Percentiles rank a stretch among this genome's conserved stretches.
Conservation (phyloP, 2,329 filamentous ascomycete genomes). For the Colletotrichum musae region DNA sequence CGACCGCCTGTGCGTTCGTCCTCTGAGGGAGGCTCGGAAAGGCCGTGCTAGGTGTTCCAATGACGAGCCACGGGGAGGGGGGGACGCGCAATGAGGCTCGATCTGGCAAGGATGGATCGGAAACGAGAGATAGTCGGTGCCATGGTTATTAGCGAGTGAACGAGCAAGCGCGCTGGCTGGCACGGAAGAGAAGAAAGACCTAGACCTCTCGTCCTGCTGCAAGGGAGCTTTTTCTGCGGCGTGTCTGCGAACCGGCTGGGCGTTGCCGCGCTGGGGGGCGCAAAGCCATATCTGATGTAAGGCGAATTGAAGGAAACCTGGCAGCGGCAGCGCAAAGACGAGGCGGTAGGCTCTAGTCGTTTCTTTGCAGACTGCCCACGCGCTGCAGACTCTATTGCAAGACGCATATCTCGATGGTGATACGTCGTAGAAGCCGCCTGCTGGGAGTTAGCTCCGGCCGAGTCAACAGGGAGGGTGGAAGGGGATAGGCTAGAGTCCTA, state of each 20-base stretch:
- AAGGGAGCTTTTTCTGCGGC: slow-evolving; percentile 14
- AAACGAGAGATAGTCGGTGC: slow-evolving; percentile 10
- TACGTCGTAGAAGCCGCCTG: slow-evolving; percentile 13
- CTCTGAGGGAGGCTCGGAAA: slow-evolving; percentile 18
- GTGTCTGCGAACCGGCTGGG: neutral
- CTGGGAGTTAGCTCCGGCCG: slow-evolving; percentile 11
- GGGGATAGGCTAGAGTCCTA: neutral
- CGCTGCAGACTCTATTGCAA: neutral
- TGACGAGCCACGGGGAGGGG: slow-evolving; percentile 22
- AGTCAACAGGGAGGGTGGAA: slow-evolving; percentile 4
- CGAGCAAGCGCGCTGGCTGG: neutral
- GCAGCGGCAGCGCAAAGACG: slow-evolving; percentile 16
- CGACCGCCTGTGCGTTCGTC: neutral
- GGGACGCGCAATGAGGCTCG: slow-evolving; percentile 38
- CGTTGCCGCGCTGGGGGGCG: neutral
- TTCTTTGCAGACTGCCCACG: slow-evolving; percentile 23
- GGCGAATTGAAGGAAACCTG: slow-evolving; percentile 18
- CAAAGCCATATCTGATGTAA: slow-evolving; percentile 10
- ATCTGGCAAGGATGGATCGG: slow-evolving; percentile 32
- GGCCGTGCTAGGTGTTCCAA: slow-evolving; percentile 26
- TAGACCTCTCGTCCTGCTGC: neutral
- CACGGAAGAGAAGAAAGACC: neutral
- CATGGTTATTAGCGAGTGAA: neutral
- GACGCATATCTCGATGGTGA: neutral
- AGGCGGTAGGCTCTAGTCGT: neutral